Evolutionary conservation across 495 filamentous ascomycete species (phyloP).

Genomic region (Bathelium albidoporum): DNA sequence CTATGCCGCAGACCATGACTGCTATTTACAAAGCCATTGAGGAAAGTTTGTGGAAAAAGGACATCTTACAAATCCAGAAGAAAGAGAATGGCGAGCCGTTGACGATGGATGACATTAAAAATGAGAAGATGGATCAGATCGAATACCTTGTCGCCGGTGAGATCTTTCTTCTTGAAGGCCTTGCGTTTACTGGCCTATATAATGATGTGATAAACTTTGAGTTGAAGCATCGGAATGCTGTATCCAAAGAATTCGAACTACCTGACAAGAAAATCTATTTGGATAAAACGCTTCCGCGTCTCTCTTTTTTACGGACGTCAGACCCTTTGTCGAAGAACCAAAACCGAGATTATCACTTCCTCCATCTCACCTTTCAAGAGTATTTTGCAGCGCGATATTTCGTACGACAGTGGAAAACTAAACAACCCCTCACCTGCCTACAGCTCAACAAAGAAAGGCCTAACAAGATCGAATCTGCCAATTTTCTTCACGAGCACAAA

Average conservation of each 20-base stretch:
- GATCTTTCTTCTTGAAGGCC: too few species aligned
- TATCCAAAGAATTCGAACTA: constrained; percentile 1
- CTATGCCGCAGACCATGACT: not conserved
- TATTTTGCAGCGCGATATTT: constrained; percentile 37
- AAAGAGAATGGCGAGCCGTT: too few species aligned
- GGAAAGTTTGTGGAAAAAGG: constrained; percentile 6
- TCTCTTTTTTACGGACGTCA: constrained; percentile 9
- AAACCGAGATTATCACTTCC: constrained; percentile 8
- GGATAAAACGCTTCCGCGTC: constrained; percentile 3
- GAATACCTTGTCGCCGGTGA: too few species aligned
- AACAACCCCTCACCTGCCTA: constrained; percentile 19
- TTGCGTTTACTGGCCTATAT: constrained; percentile 7
- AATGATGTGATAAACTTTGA: constrained; percentile 9
- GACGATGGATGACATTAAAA: too few species aligned
- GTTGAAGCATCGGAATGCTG: constrained; percentile 7
- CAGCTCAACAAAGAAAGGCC: not conserved
- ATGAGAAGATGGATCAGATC: too few species aligned
- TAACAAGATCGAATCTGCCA: not conserved
- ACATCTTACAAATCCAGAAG: constrained; percentile 5
- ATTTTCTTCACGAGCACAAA: constrained; percentile 32
- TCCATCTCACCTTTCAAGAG: constrained; percentile 9
- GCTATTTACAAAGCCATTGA: constrained; percentile 6
- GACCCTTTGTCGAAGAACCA: not conserved
- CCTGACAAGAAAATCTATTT: not conserved
- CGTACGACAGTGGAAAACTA: constrained; percentile 29